Evolutionary conservation across 2,329 filamentous ascomycete genomes (phyloP).

Genomic region (Trichoderma breve): DNA sequence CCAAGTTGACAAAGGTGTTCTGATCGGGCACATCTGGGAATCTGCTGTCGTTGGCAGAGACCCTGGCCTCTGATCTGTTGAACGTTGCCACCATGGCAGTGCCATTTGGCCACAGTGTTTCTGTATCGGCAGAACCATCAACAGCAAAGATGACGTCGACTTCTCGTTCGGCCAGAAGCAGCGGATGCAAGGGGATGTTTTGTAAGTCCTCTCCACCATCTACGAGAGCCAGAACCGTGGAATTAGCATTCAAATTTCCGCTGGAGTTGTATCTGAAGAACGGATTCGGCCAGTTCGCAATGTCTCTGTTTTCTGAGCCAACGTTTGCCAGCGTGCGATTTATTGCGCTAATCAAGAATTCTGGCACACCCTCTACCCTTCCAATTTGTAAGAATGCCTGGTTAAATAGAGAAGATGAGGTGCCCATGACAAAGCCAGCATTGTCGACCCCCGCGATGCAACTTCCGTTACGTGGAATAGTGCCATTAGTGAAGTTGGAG

Average conservation of each 20-base stretch:
- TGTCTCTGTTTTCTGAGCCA: constrained; percentile 63
- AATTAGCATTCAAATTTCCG: constrained; percentile 56
- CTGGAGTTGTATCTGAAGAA: constrained; percentile 65
- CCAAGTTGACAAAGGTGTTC: constrained; percentile 76
- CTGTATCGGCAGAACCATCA: constrained; percentile 73
- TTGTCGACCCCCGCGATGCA: constrained; percentile 84
- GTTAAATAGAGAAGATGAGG: constrained; percentile 83
- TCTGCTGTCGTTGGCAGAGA: constrained; percentile 60
- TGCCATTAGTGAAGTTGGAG: constrained; percentile 66
- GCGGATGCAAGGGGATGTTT: constrained; percentile 75
- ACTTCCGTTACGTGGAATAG: constrained; percentile 50
- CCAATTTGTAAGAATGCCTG: constrained; percentile 63
- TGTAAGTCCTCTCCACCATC: constrained; percentile 77
- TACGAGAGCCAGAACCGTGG: constrained; percentile 63
- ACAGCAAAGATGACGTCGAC: constrained; percentile 81
- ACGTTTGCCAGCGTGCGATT: constrained; percentile 52
- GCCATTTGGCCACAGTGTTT: constrained; percentile 71
- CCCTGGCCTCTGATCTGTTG: constrained; percentile 46
- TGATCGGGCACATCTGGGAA: constrained; percentile 72
- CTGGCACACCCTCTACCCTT: constrained; percentile 41
- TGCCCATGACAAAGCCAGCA: constrained; percentile 80
- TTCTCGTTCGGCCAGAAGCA: constrained; percentile 68
- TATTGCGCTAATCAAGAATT: constrained; percentile 52
- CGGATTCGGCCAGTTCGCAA: constrained; percentile 75
- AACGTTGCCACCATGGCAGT: constrained; percentile 73